Evolutionary conservation across 2,329 filamentous ascomycete species (phyloP).

Genomic region (Scleromitrula shiraiana): DNA sequence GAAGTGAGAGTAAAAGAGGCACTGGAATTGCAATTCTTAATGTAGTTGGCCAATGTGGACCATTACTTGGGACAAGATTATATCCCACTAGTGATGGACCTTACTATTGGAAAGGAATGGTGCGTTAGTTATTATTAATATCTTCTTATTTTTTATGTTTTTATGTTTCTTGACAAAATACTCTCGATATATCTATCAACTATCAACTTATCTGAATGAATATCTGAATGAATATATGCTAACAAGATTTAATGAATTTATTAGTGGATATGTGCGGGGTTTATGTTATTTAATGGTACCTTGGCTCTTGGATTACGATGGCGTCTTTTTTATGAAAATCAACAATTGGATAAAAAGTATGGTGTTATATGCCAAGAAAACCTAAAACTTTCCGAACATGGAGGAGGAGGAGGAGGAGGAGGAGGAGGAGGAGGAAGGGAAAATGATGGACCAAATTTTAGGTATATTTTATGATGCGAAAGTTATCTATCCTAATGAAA

Average conservation of each 20-base stretch:
- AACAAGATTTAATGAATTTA: no score
- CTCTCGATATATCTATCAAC: no score
- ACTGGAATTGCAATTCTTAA: conserved; percentile 58
- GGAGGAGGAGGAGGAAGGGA: conserved; percentile 15
- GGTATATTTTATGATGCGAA: conserved; percentile 22
- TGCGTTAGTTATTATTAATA: no score
- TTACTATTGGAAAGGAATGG: conserved; percentile 47
- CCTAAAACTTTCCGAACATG: no score
- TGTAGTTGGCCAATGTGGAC: conserved; percentile 57
- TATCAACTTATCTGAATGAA: no score
- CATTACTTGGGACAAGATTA: conserved; percentile 54
- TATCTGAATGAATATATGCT: no score
- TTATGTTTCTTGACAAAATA: no score
- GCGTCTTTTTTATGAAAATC: conserved; percentile 52
- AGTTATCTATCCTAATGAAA: no score
- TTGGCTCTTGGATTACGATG: conserved; percentile 46
- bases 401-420: background rate
- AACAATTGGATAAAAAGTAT: conserved; percentile 43
- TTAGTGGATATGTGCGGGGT: conserved; percentile 51
- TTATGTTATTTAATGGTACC: conserved; percentile 51
- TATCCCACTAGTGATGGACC: conserved; percentile 45
- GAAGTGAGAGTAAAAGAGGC: conserved; percentile 58
- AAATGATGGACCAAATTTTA: conserved; percentile 23
- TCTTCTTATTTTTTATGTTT: no score
- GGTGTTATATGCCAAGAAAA: conserved; percentile 11